phyloP scores from a whole-genome alignment of 345 rosid species.

The Eucalyptus leucophloia region DNA sequence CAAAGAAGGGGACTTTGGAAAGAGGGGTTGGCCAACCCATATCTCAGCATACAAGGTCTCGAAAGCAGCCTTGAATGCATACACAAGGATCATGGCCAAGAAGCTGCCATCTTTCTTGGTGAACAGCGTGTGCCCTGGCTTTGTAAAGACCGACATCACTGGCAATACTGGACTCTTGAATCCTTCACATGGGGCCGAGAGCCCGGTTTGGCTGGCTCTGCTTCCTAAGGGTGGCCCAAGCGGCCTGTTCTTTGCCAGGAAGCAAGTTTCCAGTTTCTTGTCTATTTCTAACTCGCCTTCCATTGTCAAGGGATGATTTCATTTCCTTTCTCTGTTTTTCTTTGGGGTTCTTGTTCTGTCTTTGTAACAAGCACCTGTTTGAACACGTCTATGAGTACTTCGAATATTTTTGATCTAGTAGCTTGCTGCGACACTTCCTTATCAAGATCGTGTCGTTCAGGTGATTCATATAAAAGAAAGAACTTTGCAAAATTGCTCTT shows the following conservation, averaged over 20 bases:
- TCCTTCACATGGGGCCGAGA: neutral
- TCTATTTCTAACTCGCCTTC: neutral
- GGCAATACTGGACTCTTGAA: neutral
- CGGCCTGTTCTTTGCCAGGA: neutral
- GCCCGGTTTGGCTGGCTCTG: neutral
- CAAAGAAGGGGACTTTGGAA: neutral
- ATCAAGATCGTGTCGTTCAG: too few species aligned
- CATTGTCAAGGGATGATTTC: neutral
- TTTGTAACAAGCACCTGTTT: neutral
- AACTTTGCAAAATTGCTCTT: neutral
- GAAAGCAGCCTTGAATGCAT: conserved; percentile 22
- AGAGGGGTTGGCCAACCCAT: conserved; percentile 10
- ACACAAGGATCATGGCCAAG: conserved; percentile 19
- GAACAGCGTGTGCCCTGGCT: conserved; percentile 14
- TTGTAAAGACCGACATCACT: conserved; percentile 17
- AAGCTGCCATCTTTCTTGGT: conserved; percentile 2
- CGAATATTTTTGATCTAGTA: neutral
- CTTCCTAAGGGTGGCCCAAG: conserved; percentile 8
- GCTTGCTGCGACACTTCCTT: too few species aligned
- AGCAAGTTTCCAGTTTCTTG: neutral
- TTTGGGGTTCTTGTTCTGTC: neutral
- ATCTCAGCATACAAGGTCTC: conserved; percentile 3
- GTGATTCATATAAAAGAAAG: too few species aligned
- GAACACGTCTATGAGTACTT: neutral
- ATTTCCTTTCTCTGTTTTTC: neutral